Conservation (phyloP, 768 basidiomycete species). For the Trametes meyenii region DNA sequence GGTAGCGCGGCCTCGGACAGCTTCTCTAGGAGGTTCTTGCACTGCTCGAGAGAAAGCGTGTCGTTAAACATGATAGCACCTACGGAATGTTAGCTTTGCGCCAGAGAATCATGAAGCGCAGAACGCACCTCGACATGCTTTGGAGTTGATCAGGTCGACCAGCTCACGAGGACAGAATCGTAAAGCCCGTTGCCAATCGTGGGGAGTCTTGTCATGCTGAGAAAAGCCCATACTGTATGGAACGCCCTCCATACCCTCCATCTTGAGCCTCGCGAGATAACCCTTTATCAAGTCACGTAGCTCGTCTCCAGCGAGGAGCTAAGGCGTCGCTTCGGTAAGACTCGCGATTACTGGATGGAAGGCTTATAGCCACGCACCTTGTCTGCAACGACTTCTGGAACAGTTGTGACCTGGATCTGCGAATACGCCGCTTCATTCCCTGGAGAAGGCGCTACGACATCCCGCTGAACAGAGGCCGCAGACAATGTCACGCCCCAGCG, state of each 20-base stretch:
- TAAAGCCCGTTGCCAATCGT: conserved; percentile 67
- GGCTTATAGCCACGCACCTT: conserved; percentile 46
- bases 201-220: background rate
- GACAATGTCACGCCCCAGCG: conserved; percentile 73
- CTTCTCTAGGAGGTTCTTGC: conserved; percentile 64
- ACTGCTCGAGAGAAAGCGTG: conserved; percentile 64
- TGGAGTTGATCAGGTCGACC: conserved; percentile 87
- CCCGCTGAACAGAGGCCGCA: conserved; percentile 29
- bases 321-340: background rate
- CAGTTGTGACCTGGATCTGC: conserved; percentile 63
- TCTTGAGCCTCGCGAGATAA: conserved; percentile 64
- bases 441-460: conserved; percentile 24
- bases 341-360: too few relatives aligned
- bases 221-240: conserved; percentile 2
- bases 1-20: conserved; percentile 79
- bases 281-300: conserved; percentile 76
- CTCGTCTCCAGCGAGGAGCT: conserved; percentile 72
- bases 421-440: conserved; percentile 45
- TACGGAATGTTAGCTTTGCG: conserved; percentile 35
- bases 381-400: conserved; percentile 73
- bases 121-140: conserved; percentile 86
- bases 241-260: conserved; percentile 39
- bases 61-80: conserved; percentile 99
- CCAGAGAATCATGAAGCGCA: background rate
- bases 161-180: conserved; percentile 84